These are phyloP conservation scores for Termitomyces sp. DNA, from an alignment of 768 basidiomycete species.

Conservation along the genomic window DNA sequence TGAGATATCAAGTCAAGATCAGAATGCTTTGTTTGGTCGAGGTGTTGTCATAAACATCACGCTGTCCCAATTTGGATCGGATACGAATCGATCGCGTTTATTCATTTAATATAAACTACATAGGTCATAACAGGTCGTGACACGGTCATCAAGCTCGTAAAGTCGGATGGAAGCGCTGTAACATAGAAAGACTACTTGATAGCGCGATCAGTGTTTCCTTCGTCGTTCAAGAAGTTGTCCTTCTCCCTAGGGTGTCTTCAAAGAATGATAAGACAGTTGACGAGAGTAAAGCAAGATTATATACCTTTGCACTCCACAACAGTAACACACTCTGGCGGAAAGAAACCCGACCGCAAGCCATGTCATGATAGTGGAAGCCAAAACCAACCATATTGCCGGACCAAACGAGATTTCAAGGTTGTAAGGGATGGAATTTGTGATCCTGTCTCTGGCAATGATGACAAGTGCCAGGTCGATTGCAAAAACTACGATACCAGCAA, in stretches of 20 bases:
- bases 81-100: not conserved
- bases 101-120: not conserved
- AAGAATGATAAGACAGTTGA: not conserved
- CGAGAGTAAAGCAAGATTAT: not conserved
- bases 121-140: not conserved
- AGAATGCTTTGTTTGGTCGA: slow-evolving; percentile 1
- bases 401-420: slow-evolving; percentile 49
- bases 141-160: not conserved
- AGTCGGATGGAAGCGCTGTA: not conserved
- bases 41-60: slow-evolving; percentile 4
- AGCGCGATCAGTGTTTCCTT: not conserved
- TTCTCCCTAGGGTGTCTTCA: not conserved
- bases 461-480: slow-evolving; percentile 61
- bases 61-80: slow-evolving; percentile 1
- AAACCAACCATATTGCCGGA: slow-evolving; percentile 70
- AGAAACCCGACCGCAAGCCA: slow-evolving; percentile 61
- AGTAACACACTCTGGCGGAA: slow-evolving; percentile 59
- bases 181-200: not conserved
- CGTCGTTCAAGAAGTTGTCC: not conserved
- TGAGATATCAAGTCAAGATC: not conserved
- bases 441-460: slow-evolving; percentile 38
- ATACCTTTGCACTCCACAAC: slow-evolving; percentile 55
- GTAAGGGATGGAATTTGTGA: slow-evolving; percentile 32
- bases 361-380: slow-evolving; percentile 45
- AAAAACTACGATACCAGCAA: slow-evolving; percentile 50